Evolutionary conservation across 2,329 filamentous ascomycete species (phyloP).

Genomic region (Fonsecaea multimorphosa): DNA sequence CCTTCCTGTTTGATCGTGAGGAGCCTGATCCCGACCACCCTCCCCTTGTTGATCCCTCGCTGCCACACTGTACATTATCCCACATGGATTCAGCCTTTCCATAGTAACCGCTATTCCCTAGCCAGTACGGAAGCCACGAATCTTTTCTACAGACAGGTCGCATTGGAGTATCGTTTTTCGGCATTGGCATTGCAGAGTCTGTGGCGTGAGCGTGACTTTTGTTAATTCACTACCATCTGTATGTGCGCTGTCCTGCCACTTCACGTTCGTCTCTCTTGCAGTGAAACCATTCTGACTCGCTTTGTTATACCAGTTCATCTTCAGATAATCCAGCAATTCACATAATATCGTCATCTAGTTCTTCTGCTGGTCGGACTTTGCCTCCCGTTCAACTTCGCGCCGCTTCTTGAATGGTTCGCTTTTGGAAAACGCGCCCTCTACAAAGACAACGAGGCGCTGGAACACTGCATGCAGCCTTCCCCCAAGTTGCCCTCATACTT

Average conservation of each 20-base stretch:
- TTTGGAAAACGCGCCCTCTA: background rate
- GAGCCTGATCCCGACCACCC: conserved; percentile 10
- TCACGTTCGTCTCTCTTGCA: conserved; percentile 1
- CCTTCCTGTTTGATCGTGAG: conserved; percentile 14
- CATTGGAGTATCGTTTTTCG: background rate
- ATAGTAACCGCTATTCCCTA: conserved; percentile 1
- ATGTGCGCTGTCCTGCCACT: conserved; percentile 4
- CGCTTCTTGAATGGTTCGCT: conserved; percentile 3
- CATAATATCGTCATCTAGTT: conserved; percentile 21
- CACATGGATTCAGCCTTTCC: conserved; percentile 2
- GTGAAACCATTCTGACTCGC: conserved; percentile 6
- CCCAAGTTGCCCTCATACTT: background rate
- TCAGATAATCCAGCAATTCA: conserved; percentile 8
- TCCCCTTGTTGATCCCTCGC: conserved; percentile 8
- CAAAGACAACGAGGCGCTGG: conserved; percentile 11
- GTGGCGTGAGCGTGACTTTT: conserved; percentile 9
- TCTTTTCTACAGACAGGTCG: background rate
- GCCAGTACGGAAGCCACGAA: conserved; percentile 1
- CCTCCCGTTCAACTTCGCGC: background rate
- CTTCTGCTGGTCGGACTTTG: conserved; percentile 16
- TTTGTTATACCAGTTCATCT: conserved; percentile 10
- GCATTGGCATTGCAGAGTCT: background rate
- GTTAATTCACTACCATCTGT: conserved; percentile 4
- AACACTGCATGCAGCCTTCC: background rate
- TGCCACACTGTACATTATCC: conserved; percentile 16